Evolutionary conservation across 306 rosid genomes (phyloP).

Genomic region (Urtica urens): DNA sequence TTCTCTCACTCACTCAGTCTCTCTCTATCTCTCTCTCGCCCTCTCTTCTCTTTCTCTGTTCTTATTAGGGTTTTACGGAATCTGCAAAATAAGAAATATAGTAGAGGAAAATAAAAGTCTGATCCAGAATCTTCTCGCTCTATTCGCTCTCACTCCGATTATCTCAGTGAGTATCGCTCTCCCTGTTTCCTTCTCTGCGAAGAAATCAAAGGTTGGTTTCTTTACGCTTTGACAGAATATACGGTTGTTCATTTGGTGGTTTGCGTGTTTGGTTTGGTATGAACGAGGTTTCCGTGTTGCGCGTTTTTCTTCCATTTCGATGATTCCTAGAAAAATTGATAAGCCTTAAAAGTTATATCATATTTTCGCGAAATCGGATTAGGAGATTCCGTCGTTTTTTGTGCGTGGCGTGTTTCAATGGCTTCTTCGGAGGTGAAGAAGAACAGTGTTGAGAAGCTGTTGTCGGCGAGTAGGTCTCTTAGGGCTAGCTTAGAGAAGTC

Average conservation of each 20-base stretch:
- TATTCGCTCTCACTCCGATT: constrained; percentile 6
- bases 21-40: too few species aligned
- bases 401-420: constrained; percentile 37
- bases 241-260: constrained; percentile 6
- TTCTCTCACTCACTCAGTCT: not conserved
- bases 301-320: constrained; percentile 23
- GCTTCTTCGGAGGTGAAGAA: constrained; percentile 39
- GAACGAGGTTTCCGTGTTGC: constrained; percentile 17
- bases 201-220: constrained; percentile 5
- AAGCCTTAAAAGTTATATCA: not conserved
- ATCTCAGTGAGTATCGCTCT: constrained; percentile 21
- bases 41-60: not conserved
- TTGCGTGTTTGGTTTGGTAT: constrained; percentile 16
- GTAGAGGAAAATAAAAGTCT: too few species aligned
- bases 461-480: constrained; percentile 59
- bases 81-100: not conserved
- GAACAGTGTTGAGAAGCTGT: constrained; percentile 39
- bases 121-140: constrained; percentile 19
- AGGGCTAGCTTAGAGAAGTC: constrained; percentile 78
- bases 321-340: constrained; percentile 32
- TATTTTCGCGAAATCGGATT: constrained; percentile 5
- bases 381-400: not conserved
- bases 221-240: not conserved
- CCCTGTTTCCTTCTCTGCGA: not conserved
- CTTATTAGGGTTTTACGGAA: constrained; percentile 22